A percentile compares a stretch with the other conserved stretches of the same genome.
phyloP scores from a whole-genome alignment of 257 asterid genomes.

The Leptodermis oblonga region DNA sequence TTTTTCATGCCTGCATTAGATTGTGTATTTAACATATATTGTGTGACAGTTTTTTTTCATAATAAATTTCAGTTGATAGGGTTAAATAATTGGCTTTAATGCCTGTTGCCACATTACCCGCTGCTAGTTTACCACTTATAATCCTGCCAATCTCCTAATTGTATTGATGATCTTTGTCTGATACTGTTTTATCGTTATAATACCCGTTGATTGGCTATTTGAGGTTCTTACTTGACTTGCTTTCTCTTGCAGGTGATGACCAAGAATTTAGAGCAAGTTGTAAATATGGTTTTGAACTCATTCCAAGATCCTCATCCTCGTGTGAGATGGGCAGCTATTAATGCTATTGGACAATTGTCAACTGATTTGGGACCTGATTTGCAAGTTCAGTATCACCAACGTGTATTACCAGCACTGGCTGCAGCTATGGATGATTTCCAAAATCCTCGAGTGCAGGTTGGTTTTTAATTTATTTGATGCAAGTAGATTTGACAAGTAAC shows the following conservation, averaged over 20 bases:
- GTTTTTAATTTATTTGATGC: not conserved
- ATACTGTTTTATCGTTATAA: not conserved
- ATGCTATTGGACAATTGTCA: slow-evolving; percentile 96
- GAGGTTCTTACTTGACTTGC: not conserved
- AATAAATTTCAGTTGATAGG: too few species aligned
- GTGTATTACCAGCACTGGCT: slow-evolving; percentile 76
- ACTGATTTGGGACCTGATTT: slow-evolving; percentile 98
- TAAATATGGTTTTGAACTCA: slow-evolving; percentile 86
- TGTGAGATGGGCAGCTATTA: slow-evolving; percentile 96
- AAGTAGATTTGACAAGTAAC: not conserved
- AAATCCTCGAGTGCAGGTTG: slow-evolving; percentile 95
- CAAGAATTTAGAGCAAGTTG: slow-evolving; percentile 79
- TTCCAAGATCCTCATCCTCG: slow-evolving; percentile 99
- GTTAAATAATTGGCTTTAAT: not conserved
- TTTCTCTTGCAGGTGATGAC: slow-evolving; percentile 64
- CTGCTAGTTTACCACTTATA: not conserved
- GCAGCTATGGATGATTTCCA: slow-evolving; percentile 89
- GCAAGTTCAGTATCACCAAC: slow-evolving; percentile 81
- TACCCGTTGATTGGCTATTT: not conserved
- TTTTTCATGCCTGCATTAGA: not conserved
- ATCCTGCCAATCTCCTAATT: not conserved
- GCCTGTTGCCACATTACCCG: not conserved
- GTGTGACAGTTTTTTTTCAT: too few species aligned
- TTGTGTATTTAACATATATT: too few species aligned
- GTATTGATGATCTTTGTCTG: not conserved